Evolutionary conservation across 2,329 filamentous ascomycete species (phyloP), one percentile per base, ranked within the genome.

Genomic region (Fusarium tuaranense): DNA sequence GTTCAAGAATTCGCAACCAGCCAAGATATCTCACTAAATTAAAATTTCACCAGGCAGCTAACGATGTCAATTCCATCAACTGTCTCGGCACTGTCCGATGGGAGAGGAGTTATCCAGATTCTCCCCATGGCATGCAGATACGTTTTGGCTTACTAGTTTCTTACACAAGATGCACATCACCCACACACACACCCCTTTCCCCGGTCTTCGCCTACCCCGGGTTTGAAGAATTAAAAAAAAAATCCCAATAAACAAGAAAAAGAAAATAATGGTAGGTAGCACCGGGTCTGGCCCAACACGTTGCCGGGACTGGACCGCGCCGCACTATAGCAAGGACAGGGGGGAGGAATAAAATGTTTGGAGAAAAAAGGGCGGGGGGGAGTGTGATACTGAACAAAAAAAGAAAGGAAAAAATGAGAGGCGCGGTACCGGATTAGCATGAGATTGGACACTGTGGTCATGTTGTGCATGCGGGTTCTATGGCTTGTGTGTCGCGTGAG

Each of bases 271-370:
- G 38, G 16, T n/a, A 27, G 32, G 36, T 39, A 14, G 27, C 34
- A 61, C 72, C 71, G 48, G 71, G 51, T 51, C 63, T 57, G 68
- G 36, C 22, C 20, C 20, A 46, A 61, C 27, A 12, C 34, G 65
- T 69, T 74, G 53, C 71, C 68, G 71, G 34, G 55, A 59, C 55
- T 59, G 55, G 55, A 59, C 55, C 32, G 12, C 30, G 32, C 6
- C 51, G n/a, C 7, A 9, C 63, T 59, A 57, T n/a, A 68, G 25
- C 36, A 62, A 44, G 41, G 41, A 68, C 39, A 36, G 30, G 60
- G 53, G 25, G 8, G 62, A 32, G 39, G 48, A 53, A 53, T 30
- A 30, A 51, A 30, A 51, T 63, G 30, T 46, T 48, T 65, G 44
- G 41, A 53, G 20, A 20, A 58, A 53, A 30, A 44, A 30, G 9